Evolutionary conservation across 768 basidiomycete species (phyloP).

Genomic region (Boletus pseudopeckii): DNA sequence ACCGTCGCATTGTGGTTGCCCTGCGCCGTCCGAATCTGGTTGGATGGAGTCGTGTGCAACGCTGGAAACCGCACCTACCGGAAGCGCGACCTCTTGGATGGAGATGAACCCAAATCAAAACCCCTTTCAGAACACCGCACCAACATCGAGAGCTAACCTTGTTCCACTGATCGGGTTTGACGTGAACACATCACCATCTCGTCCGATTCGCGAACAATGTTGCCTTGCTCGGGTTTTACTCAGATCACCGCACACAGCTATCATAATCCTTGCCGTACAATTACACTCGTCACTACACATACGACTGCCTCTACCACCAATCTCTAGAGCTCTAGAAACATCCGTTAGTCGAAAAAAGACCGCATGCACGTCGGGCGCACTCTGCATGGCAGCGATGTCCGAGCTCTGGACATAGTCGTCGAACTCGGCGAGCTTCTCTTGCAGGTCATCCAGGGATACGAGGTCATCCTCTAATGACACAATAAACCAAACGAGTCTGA

Average conservation of each 20-base stretch:
- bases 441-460: slow-evolving; percentile 88
- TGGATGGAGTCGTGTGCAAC: slow-evolving; percentile 10
- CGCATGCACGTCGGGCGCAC: slow-evolving; percentile 35
- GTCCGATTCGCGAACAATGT: slow-evolving; percentile 7
- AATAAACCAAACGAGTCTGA: background rate
- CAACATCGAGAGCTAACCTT: slow-evolving; percentile 31
- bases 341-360: background rate
- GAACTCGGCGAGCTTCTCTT: slow-evolving; percentile 83
- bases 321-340: slow-evolving; percentile 23
- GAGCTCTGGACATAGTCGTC: slow-evolving; percentile 90
- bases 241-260: slow-evolving; percentile 22
- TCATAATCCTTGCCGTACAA: background rate
- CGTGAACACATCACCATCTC: slow-evolving; percentile 6
- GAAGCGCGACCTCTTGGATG: slow-evolving; percentile 8
- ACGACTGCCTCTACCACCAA: background rate
- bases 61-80: slow-evolving; percentile 14
- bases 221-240: slow-evolving; percentile 6
- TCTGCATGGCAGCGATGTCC: slow-evolving; percentile 93
- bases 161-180: slow-evolving; percentile 25
- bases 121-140: slow-evolving; percentile 16
- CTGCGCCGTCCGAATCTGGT: slow-evolving; percentile 20
- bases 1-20: slow-evolving; percentile 7
- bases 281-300: slow-evolving; percentile 12
- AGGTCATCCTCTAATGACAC: slow-evolving; percentile 81
- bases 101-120: background rate